Conservation (phyloP, 2,329 filamentous ascomycete genomes). For the Phialophora verrucosa region DNA sequence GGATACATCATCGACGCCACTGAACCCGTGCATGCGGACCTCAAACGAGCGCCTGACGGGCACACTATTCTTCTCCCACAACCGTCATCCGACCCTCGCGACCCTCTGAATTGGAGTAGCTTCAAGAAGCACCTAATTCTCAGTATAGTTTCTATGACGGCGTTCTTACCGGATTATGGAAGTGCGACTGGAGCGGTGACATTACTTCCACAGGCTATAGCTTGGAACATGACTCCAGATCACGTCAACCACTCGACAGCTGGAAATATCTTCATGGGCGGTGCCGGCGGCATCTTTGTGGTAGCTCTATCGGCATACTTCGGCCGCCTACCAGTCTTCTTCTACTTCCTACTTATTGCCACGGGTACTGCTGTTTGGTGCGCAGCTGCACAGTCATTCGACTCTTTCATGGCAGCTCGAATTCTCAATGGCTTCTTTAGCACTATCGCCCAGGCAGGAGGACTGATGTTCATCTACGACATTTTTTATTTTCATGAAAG, state of each 20-base stretch:
- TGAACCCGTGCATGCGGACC: neutral
- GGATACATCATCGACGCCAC: neutral
- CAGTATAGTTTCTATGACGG: neutral
- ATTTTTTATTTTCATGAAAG: conserved; percentile 48
- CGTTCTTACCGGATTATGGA: neutral
- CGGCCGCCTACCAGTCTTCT: conserved; percentile 51
- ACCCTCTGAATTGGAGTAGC: conserved; percentile 1
- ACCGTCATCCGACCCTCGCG: neutral
- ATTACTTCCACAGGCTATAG: neutral
- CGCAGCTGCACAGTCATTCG: conserved; percentile 51
- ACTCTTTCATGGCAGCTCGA: conserved; percentile 53
- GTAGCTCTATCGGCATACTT: conserved; percentile 49
- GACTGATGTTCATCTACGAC: conserved; percentile 51
- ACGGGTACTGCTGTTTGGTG: conserved; percentile 50
- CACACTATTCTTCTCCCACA: conserved; percentile 6
- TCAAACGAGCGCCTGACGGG: neutral
- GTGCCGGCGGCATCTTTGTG: conserved; percentile 47
- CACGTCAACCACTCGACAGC: conserved; percentile 47
- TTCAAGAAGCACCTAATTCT: neutral
- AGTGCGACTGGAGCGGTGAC: neutral
- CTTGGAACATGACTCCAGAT: conserved; percentile 46
- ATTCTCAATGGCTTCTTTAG: conserved; percentile 53
- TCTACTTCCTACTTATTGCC: conserved; percentile 45
- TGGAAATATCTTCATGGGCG: conserved; percentile 52
- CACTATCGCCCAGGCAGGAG: conserved; percentile 48